Conservation (phyloP, 208 protist species). For the Jaenimonas drosophilae region DNA sequence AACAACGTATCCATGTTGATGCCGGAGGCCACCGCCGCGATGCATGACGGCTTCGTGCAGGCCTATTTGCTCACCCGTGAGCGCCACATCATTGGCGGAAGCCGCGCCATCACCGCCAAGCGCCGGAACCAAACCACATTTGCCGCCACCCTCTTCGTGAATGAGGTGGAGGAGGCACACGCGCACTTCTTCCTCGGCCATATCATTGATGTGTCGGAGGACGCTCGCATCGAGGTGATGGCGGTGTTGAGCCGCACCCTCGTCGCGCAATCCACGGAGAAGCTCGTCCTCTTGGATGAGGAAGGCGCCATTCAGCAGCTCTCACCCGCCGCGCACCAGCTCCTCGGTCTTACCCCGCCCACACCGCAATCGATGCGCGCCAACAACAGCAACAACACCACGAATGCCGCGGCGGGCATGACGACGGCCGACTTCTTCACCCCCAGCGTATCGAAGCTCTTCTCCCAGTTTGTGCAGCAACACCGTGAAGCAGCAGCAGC, state of each 20-base stretch:
- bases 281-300: conserved; percentile 7
- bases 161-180: conserved; percentile 7
- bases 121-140: conserved; percentile 8
- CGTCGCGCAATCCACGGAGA: not conserved
- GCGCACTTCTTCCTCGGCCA: conserved; percentile 12
- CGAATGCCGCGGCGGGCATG: not conserved
- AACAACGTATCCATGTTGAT: conserved; percentile 41
- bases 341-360: not conserved
- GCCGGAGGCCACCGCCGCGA: conserved; percentile 10
- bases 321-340: not conserved
- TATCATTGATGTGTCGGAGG: conserved; percentile 3
- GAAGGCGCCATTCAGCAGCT: not conserved
- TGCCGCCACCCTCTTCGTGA: conserved; percentile 4
- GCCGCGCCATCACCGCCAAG: conserved; percentile 7
- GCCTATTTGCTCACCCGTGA: conserved; percentile 17
- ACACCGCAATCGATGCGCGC: not conserved
- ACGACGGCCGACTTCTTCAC: conserved; percentile 2
- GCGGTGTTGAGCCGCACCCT: conserved; percentile 1
- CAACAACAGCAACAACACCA: not conserved
- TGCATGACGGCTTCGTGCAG: conserved; percentile 37
- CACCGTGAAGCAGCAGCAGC: conserved; percentile 1
- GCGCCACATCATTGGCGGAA: conserved; percentile 15
- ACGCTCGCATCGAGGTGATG: not conserved
- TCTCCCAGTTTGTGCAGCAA: conserved; percentile 1
- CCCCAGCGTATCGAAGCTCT: not conserved